phyloP scores from a whole-genome alignment of 2,329 filamentous ascomycete species.

The Aspergillus luchuensis region DNA sequence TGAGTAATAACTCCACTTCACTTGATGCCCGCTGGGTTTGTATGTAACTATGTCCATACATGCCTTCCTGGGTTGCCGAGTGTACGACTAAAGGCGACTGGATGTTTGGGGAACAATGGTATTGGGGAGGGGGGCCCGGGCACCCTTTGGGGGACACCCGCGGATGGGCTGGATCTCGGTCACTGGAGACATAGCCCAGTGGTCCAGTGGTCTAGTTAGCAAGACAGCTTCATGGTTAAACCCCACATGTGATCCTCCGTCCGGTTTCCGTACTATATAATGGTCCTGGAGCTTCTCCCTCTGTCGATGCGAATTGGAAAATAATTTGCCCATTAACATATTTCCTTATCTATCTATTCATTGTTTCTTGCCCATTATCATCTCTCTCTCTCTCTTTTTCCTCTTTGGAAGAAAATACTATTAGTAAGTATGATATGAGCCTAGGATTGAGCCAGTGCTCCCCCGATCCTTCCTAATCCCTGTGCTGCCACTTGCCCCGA shows the following conservation, averaged over 20 bases:
- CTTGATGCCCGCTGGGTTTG: too few species aligned
- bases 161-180: background rate
- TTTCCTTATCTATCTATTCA: too few species aligned
- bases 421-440: too few species aligned
- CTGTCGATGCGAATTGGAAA: background rate
- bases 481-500: conserved; percentile 13
- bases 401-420: background rate
- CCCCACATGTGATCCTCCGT: conserved; percentile 25
- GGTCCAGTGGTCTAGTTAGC: too few species aligned
- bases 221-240: conserved; percentile 7
- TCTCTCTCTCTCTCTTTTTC: background rate
- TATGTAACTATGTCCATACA: too few species aligned
- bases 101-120: background rate
- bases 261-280: conserved; percentile 3
- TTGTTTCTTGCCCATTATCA: background rate
- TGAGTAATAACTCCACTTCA: too few species aligned
- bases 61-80: too few species aligned
- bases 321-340: background rate
- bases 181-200: background rate
- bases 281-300: background rate
- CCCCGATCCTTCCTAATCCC: conserved; percentile 6
- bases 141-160: background rate
- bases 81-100: too few species aligned
- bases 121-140: background rate
- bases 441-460: background rate